Base-by-base conservation (phyloP, 352 stramenopile species). In the Stramenopiles sp. region DNA sequence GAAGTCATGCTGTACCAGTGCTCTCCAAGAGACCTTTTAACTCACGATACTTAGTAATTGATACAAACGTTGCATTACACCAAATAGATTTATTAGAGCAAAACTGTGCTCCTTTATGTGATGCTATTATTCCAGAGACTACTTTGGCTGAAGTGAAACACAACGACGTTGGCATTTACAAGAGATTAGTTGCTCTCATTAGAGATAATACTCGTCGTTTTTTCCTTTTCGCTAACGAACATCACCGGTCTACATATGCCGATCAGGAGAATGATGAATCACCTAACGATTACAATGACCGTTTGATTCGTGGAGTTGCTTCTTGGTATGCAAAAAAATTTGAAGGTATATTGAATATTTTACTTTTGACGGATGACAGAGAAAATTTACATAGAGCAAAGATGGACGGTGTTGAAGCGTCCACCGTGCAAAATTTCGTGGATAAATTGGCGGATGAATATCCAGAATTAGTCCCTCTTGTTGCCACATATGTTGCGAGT, bases 141-240 rank as follows among this genome's bases (percentile, higher is more conserved):
- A 72, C 85, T 3, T 62, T 73, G 51, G 60, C 42, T 17, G 69
- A 74, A 39, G 67, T 81, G 22, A 68, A 72, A 35, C 56, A 67
- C 38, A 60, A 74, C 36, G 75, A 86, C 40, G 46, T 84, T 4
- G 59, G 57, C 18, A 58, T 79, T 24, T 86, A 76, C 58, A 74
- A 75, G 48, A 60, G 68, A 28, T 51, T 85, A 24, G 59, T 59
- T 22, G 66, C 66, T 21, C 53, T 90, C 45, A 46, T 87, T 26
- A 38, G 45, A 1, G 48, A 62, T 28, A 48, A 59, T 17, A 50
- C 46, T 36, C 56, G 70, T 15, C 61, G 62, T 19, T 84, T 84
- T 46, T 52, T 86, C 5, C 64, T 85, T 23, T 90, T 88, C 42
- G 65, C 74, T 12, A 89, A 90, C 44, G 67, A 86, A 42, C 68